These are phyloP conservation scores for Pestalotiopsis sp. DNA, from an alignment of 2,329 filamentous ascomycete species.

Conservation along the genomic window DNA sequence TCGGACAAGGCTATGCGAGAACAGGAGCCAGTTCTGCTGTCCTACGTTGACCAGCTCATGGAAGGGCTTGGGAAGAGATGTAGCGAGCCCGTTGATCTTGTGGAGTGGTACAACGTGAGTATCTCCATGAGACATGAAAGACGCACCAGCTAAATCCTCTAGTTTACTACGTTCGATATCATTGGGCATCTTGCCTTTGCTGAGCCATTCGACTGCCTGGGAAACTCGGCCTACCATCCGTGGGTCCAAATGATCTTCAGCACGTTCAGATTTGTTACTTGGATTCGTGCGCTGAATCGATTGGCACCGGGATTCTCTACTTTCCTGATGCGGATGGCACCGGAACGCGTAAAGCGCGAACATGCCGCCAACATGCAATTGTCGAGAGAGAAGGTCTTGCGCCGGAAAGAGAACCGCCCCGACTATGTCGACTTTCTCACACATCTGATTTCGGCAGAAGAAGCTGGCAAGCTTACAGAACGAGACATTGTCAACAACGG, in stretches of 20 bases:
- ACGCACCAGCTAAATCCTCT: not conserved
- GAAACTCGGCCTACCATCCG: slow-evolving; percentile 14
- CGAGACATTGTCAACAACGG: slow-evolving; percentile 8
- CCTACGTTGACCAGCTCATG: slow-evolving; percentile 23
- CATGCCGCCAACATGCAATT: not conserved
- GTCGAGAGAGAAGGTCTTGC: not conserved
- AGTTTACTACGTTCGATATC: slow-evolving; percentile 24
- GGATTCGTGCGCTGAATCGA: not conserved
- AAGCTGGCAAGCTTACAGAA: slow-evolving; percentile 8
- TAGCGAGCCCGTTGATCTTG: slow-evolving; percentile 14
- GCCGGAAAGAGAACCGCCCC: not conserved
- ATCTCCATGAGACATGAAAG: too few relatives aligned
- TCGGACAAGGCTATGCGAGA: slow-evolving; percentile 20
- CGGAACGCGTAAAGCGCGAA: not conserved
- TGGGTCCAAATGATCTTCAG: slow-evolving; percentile 21
- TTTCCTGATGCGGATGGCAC: not conserved
- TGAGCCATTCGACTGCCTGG: slow-evolving; percentile 21
- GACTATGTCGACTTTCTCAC: not conserved
- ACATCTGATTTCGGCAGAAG: not conserved
- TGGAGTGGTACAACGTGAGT: not conserved
- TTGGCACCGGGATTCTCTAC: not conserved
- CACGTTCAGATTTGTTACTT: not conserved
- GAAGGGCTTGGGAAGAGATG: slow-evolving; percentile 13
- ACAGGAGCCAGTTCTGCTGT: slow-evolving; percentile 23
- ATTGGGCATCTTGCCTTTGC: slow-evolving; percentile 24